phyloP scores from a whole-genome alignment of 352 stramenopile genomes.

The Phytophthora sojae region DNA sequence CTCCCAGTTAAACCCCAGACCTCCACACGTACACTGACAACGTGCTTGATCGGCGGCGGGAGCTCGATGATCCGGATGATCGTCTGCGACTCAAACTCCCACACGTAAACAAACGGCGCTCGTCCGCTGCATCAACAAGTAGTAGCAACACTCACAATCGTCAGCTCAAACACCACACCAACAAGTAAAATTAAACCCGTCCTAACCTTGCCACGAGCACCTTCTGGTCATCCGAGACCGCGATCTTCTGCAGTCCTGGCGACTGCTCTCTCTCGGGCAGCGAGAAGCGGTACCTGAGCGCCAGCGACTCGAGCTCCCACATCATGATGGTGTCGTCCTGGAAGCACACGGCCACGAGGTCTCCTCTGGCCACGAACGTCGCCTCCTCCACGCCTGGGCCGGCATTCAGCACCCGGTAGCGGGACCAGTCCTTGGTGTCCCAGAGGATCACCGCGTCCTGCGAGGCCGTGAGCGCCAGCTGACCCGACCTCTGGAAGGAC shows the following conservation, averaged over 20 bases:
- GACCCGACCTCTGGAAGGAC: slow-evolving; percentile 78
- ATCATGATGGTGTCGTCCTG: slow-evolving; percentile 89
- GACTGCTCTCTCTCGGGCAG: slow-evolving; percentile 72
- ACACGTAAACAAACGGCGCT: slow-evolving; percentile 85
- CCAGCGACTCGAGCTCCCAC: slow-evolving; percentile 82
- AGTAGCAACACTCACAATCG: background rate
- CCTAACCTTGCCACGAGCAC: slow-evolving; percentile 79
- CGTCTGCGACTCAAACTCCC: slow-evolving; percentile 85
- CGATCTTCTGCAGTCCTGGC: slow-evolving; percentile 65
- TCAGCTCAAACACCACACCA: background rate
- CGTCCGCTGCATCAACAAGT: slow-evolving; percentile 50
- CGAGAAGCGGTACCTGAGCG: slow-evolving; percentile 76
- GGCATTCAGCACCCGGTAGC: slow-evolving; percentile 82
- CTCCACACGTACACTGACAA: slow-evolving; percentile 50
- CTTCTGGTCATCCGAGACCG: slow-evolving; percentile 80
- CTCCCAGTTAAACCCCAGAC: background rate
- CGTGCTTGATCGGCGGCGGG: slow-evolving; percentile 70
- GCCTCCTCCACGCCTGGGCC: slow-evolving; percentile 71
- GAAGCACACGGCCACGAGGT: slow-evolving; percentile 85
- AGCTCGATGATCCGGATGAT: slow-evolving; percentile 90
- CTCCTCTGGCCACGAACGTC: slow-evolving; percentile 60
- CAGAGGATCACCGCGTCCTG: slow-evolving; percentile 85
- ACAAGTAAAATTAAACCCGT: background rate
- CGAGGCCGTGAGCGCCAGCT: slow-evolving; percentile 79
- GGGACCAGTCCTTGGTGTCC: slow-evolving; percentile 87